Evolutionary conservation across 192 early-diverging fungal genomes (phyloP), one percentile per base, ranked within the genome.

Genomic region (Gaertneriomyces sp.): DNA sequence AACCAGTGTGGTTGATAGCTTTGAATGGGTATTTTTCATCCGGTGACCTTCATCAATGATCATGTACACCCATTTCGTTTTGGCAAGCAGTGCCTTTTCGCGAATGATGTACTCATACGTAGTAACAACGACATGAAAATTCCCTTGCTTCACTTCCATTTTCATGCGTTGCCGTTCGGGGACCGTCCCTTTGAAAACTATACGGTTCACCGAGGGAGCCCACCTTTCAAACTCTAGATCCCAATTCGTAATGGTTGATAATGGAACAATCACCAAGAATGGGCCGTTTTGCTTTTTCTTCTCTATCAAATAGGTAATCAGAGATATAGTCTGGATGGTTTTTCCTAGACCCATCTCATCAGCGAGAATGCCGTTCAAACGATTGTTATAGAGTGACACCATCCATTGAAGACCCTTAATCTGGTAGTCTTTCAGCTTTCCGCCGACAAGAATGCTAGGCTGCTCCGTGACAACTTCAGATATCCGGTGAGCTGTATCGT

Each of bases 41-140:
- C 97, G 90, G 75, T 99, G 97, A 63, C 97, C 97, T 74, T 99
- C 97, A 70, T 99, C 97, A 65, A 98, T 93, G 70, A 99, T 96
- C 84, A 96, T 89, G 78, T 98, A 89, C 10, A 97, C 85, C 97
- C 97, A 99, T 73, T 93, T 94, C 65, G 93, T 82, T 73, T 91
- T 93, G 67, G 85, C 80, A 17, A 98, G 78, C n/a, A 93, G 71
- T 1, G 90, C 84, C 53, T 89, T 86, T 65, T 97, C 94, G 68
- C 89, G 90, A 79, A 98, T 96, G 45, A 97, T 89, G 77, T 92
- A 97, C 79, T 99, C 93, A 75, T 90, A 99, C 0, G 97, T 99
- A 9, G 97, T 99, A 65, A 99, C 79, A 11, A 97, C 82, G 5
- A 96, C 94, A 72, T 99, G 93, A 83, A 95, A 99, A 69, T 90